Conservation (phyloP, 441 rosid genomes). For the Pelargonium citronellum region DNA sequence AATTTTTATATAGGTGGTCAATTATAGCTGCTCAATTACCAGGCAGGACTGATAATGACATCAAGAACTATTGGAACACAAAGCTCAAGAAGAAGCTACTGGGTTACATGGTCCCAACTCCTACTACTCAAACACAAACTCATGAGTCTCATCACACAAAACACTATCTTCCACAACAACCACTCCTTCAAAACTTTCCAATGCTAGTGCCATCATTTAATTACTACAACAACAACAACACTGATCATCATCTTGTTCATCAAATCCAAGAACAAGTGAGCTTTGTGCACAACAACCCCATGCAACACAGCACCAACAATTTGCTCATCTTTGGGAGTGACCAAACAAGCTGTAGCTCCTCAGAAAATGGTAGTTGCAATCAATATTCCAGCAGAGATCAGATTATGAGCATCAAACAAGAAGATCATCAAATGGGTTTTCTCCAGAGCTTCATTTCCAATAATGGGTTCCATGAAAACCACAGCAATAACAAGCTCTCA, state of each 20-base stretch:
- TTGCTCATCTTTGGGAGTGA: conserved; percentile 43
- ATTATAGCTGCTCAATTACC: conserved; percentile 23
- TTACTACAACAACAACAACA: conserved; percentile 16
- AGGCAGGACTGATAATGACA: conserved; percentile 23
- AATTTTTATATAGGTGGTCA: conserved; percentile 15
- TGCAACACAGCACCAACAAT: conserved; percentile 25
- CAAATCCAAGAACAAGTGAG: conserved; percentile 26
- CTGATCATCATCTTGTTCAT: conserved; percentile 5
- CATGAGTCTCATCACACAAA: not conserved
- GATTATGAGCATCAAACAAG: conserved; percentile 39
- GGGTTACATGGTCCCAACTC: conserved; percentile 21
- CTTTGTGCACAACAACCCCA: conserved; percentile 22
- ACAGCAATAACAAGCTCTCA: conserved; percentile 22
- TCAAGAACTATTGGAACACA: conserved; percentile 23
- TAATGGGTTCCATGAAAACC: conserved; percentile 31
- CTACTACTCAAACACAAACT: conserved; percentile 21
- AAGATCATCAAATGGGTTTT: conserved; percentile 19
- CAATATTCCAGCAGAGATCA: conserved; percentile 30
- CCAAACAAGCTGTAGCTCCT: conserved; percentile 43
- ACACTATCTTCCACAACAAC: conserved; percentile 15
- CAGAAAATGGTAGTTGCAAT: conserved; percentile 41
- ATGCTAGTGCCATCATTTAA: conserved; percentile 12
- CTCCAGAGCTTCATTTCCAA: conserved; percentile 22
- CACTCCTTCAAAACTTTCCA: conserved; percentile 26
- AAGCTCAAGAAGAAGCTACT: conserved; percentile 22